Evolutionary conservation across 371 early-diverging fungal genomes (phyloP), one percentile per base, ranked within the genome.

Genomic region (Synchytrium microbalum): DNA sequence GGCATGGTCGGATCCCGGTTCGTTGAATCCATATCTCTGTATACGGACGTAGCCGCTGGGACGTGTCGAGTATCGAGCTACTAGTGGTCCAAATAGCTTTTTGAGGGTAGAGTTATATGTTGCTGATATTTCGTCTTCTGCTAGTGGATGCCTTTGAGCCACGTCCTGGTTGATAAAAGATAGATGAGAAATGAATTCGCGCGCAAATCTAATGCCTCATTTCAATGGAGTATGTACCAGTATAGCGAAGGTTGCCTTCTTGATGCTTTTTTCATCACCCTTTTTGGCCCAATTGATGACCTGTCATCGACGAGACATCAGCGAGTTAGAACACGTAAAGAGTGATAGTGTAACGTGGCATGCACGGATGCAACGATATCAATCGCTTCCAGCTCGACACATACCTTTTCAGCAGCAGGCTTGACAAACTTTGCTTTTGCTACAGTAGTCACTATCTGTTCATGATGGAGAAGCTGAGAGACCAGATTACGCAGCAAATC

Each of bases 41-140:
- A 97, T 79, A 26, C 98, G 90, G 16, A 93, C 92, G 77, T 93
- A 97, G 26, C 96, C 96, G 61, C 96, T 95, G 29, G 78, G 72
- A 31, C 93, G 86, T 31, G 71, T 76, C 57, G 83, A 79, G 76
- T 88, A 97, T 24, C 95, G 86, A 59, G 87, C 83, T 14, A 92
- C 92, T 27, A 95, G 82, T 32, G 91, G 85, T 31, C 85, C 84
- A 68, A 91, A 87, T 54, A 97, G 78, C 71, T 91, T 90, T 27
- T 95, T 92, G 32, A 95, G 5, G n/a, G 57, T 25, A n/a, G 5
- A 10, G 16, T n/a, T 56, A 16, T 56, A 27, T 56, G 26, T 56
- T 56, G n/a, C 5, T n/a, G 26, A 10, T 56, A 29, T n/a, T 56
- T 56, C 57, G n/a, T 27, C 30, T 5, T 56, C 57, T 56, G 57